Conservation (phyloP, 805 yeast genomes). For the Metschnikowia sp. region DNA sequence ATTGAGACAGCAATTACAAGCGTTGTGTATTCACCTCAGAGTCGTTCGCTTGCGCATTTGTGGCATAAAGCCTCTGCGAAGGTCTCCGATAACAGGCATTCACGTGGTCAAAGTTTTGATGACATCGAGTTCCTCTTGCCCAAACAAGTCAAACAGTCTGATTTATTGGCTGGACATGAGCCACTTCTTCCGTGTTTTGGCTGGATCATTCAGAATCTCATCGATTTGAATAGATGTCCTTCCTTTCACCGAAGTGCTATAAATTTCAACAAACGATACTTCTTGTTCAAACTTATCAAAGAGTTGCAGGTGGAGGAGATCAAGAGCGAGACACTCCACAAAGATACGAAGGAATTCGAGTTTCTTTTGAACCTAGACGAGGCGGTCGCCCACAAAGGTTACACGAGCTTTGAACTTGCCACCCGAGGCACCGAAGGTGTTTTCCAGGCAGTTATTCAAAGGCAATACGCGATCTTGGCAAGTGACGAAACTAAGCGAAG, state of each 20-base stretch:
- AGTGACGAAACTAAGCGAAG: slow-evolving; percentile 19
- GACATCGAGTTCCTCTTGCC: slow-evolving; percentile 34
- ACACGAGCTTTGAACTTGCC: slow-evolving; percentile 32
- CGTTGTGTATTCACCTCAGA: slow-evolving; percentile 77
- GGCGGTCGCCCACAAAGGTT: slow-evolving; percentile 29
- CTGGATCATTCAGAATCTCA: slow-evolving; percentile 78
- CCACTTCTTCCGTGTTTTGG: slow-evolving; percentile 83
- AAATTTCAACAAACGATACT: slow-evolving; percentile 73
- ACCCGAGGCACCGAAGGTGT: slow-evolving; percentile 26
- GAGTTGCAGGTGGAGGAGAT: slow-evolving; percentile 38
- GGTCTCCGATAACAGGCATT: slow-evolving; percentile 7
- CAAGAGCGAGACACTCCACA: slow-evolving; percentile 18
- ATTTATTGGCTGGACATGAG: slow-evolving; percentile 32
- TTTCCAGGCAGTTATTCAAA: slow-evolving; percentile 29
- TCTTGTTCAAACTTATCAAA: slow-evolving; percentile 36
- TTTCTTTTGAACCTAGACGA: slow-evolving; percentile 49
- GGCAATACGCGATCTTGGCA: slow-evolving; percentile 30
- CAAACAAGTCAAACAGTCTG: slow-evolving; percentile 20
- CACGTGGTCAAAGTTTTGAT: slow-evolving; percentile 19
- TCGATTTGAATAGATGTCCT: slow-evolving; percentile 64
- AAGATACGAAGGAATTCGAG: slow-evolving; percentile 45
- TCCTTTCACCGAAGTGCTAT: slow-evolving; percentile 67
- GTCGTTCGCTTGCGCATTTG: slow-evolving; percentile 60
- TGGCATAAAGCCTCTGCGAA: slow-evolving; percentile 62
- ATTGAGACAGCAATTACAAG: slow-evolving; percentile 75